Evolutionary conservation across 352 stramenopile genomes (phyloP).

Genomic region (Phytophthora vignae): DNA sequence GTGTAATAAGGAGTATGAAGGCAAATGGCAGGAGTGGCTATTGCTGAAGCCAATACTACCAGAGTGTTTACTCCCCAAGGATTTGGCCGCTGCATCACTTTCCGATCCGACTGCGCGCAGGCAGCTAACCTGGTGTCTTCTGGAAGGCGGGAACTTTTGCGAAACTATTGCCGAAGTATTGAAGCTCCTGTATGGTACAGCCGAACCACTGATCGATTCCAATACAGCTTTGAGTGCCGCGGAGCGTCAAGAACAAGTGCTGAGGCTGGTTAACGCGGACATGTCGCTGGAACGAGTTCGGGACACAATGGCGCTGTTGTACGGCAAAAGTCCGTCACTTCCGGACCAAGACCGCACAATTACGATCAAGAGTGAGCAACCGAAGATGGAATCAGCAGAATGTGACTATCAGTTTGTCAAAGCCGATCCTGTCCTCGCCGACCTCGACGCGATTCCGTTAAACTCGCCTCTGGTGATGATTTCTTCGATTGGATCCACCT

Average conservation of each 20-base stretch:
- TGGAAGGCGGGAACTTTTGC: not conserved
- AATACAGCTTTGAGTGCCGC: not conserved
- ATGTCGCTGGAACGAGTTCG: not conserved
- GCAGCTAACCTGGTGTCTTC: not conserved
- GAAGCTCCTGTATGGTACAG: not conserved
- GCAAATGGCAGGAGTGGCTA: not conserved
- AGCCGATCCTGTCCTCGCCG: not conserved
- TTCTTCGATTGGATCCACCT: not conserved
- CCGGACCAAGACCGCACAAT: not conserved
- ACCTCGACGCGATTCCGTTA: not conserved
- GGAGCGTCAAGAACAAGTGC: not conserved
- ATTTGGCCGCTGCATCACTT: not conserved
- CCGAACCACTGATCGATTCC: not conserved
- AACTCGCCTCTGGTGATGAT: not conserved
- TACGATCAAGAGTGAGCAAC: not conserved
- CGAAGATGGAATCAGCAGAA: not conserved
- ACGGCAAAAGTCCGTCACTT: not conserved
- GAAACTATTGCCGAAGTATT: not conserved
- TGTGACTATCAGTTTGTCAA: too few relatives aligned
- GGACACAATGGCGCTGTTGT: not conserved
- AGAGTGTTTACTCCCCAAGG: not conserved
- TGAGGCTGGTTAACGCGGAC: not conserved
- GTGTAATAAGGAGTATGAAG: not conserved
- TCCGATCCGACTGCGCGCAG: not conserved
- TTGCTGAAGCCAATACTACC: not conserved